These are phyloP conservation scores for Musa balbisiana DNA, from an alignment of 202 grass and related monocot genomes.

Conservation along the genomic window DNA sequence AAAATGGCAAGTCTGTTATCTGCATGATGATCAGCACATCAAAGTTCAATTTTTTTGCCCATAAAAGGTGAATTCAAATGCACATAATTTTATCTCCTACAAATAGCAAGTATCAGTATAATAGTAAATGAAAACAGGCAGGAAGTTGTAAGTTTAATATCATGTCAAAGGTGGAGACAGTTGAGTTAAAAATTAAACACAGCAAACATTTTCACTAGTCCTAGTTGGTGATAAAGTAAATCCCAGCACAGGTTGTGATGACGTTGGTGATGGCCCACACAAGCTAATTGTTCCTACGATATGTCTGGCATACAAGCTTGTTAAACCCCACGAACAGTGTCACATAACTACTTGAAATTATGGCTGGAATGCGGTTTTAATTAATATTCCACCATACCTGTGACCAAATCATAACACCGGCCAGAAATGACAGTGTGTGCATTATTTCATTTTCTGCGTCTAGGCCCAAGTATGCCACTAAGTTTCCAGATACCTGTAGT, in stretches of 20 bases:
- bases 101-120: no score
- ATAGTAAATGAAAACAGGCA: neutral
- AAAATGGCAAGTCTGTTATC: constrained; percentile 91
- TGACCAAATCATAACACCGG: constrained; percentile 92
- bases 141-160: neutral
- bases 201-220: no score
- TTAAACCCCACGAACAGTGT: no score
- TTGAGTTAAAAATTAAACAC: no score
- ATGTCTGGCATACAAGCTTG: no score
- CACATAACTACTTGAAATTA: no score
- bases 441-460: constrained; percentile 89
- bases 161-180: neutral
- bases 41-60: neutral
- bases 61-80: neutral
- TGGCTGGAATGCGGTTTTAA: neutral
- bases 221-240: no score
- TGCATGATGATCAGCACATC: constrained; percentile 16
- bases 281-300: no score
- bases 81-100: neutral
- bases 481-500: constrained; percentile 58
- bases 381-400: constrained; percentile 46
- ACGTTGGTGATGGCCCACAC: no score
- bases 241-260: no score
- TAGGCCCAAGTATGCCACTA: constrained; percentile 47
- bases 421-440: constrained; percentile 92